These are phyloP conservation scores for Fraxinus excelsior DNA, from an alignment of 257 asterid genomes.

Conservation along the genomic window DNA sequence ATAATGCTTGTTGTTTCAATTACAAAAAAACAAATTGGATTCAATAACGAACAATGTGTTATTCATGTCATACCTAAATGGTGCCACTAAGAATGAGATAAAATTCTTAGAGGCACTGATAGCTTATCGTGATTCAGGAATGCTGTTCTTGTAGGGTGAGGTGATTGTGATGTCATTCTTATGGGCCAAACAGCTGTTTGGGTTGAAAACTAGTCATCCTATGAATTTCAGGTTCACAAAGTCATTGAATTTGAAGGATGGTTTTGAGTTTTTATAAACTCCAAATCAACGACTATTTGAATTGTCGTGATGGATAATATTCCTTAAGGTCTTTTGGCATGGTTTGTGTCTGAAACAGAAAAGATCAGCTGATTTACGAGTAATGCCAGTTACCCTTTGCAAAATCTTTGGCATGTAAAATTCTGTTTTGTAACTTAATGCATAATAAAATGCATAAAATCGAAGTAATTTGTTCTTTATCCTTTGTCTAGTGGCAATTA, in stretches of 20 bases:
- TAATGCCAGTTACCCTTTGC: not conserved
- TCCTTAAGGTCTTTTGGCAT: not conserved
- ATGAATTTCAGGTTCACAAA: not conserved
- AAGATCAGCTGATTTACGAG: not conserved
- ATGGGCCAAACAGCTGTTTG: conserved; percentile 11
- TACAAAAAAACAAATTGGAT: conserved; percentile 14
- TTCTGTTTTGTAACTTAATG: not conserved
- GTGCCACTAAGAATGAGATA: conserved; percentile 14
- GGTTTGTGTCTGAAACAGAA: not conserved
- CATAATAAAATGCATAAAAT: not conserved
- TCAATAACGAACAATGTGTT: not conserved
- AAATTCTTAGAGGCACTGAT: conserved; percentile 7
- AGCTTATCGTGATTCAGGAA: conserved; percentile 5
- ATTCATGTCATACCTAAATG: not conserved
- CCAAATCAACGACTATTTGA: conserved; percentile 11
- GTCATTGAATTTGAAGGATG: conserved; percentile 12
- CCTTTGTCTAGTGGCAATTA: not conserved
- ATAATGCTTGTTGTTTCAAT: conserved; percentile 7
- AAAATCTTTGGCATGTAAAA: not conserved
- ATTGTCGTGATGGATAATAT: not conserved
- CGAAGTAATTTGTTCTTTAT: not conserved
- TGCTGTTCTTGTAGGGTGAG: conserved; percentile 4
- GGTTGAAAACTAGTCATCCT: not conserved
- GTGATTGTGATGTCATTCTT: conserved; percentile 7
- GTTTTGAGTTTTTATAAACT: not conserved